Base-by-base conservation (phyloP, 1,284 basidiomycete genomes). In the Kalmanozyma brasiliensis region DNA sequence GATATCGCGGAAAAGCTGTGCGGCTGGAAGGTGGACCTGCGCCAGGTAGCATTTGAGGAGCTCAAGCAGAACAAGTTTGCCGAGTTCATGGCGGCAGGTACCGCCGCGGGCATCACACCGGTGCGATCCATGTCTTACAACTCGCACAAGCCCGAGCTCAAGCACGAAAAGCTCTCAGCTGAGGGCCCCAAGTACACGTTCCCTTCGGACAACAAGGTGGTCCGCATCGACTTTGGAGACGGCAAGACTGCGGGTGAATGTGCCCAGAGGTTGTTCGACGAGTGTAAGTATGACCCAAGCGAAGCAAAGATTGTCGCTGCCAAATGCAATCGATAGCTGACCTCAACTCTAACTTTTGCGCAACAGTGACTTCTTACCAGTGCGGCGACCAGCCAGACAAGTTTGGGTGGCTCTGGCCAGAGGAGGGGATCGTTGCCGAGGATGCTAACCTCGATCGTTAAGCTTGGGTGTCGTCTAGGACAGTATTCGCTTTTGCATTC, bases 61-160 rank as follows among this genome's bases (percentile, higher is more conserved):
- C 52, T 76, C 52, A 72, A 70, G 47, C 41, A 60, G 45, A 55
- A 55, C 60, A 47, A 49, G 10, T 78, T 82, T 45, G 41, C 20
- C 29, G 78, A 80, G 51, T 67, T 79, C 30, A 73, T 77, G 51
- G 79, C 79, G 13, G 79, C 78, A 2, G 79, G 79, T 32, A 81
- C 79, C 8, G 79, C 79, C 19, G 79, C 79, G 62, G 73, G 73
- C 35, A 77, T 83, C 52, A 83, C 82, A 17, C 80, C 82, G 19
- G 78, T 83, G 36, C 69, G 79, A 35, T 78, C 74, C 29, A 77
- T 83, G 58, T 74, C 82, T 16, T 83, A 82, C 73, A 71, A 79
- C 69, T 73, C 72, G 17, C 49, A 71, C 42, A 41, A 60, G 34
- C 73, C 73, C n/a, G 26, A 73, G 20, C 52, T 69, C 33, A 29